These are phyloP conservation scores for Dactylonectria macrodidyma DNA, from an alignment of 2,329 filamentous ascomycete species.

Conservation along the genomic window DNA sequence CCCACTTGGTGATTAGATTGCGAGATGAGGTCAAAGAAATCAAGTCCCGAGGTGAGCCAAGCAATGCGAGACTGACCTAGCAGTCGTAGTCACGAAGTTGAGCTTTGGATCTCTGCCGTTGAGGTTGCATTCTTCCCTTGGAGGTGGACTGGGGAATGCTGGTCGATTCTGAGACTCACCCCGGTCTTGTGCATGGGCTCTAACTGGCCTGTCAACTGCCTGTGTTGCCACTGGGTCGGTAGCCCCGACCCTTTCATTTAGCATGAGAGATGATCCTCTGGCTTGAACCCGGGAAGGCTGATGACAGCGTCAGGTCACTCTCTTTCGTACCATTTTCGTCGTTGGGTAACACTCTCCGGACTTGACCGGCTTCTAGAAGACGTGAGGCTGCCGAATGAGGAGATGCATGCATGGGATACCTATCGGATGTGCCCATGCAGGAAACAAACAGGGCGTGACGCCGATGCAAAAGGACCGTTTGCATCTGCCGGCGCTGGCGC, in stretches of 20 bases:
- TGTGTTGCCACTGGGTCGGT: conserved; percentile 34
- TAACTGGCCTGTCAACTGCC: conserved; percentile 29
- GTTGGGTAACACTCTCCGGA: conserved; percentile 27
- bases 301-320: conserved; percentile 30
- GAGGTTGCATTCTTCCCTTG: conserved; percentile 43
- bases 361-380: conserved; percentile 41
- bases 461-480: conserved; percentile 22
- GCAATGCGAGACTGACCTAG: conserved; percentile 30
- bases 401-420: conserved; percentile 33
- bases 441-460: conserved; percentile 27
- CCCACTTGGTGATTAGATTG: conserved; percentile 46
- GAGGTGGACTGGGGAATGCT: conserved; percentile 49
- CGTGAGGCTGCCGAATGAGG: conserved; percentile 29
- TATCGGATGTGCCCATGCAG: conserved; percentile 38
- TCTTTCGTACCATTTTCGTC: conserved; percentile 33
- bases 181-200: conserved; percentile 31
- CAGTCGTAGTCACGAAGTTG: conserved; percentile 31
- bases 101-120: conserved; percentile 40
- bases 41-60: conserved; percentile 28
- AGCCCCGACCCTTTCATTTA: conserved; percentile 43
- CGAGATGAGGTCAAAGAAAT: conserved; percentile 45
- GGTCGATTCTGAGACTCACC: conserved; percentile 46
- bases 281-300: conserved; percentile 22
- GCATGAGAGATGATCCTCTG: conserved; percentile 37
- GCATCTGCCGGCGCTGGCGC: conserved; percentile 38